Evolutionary conservation across 805 yeast genomes (phyloP).

Genomic region (Cyberlindnera veronae): DNA sequence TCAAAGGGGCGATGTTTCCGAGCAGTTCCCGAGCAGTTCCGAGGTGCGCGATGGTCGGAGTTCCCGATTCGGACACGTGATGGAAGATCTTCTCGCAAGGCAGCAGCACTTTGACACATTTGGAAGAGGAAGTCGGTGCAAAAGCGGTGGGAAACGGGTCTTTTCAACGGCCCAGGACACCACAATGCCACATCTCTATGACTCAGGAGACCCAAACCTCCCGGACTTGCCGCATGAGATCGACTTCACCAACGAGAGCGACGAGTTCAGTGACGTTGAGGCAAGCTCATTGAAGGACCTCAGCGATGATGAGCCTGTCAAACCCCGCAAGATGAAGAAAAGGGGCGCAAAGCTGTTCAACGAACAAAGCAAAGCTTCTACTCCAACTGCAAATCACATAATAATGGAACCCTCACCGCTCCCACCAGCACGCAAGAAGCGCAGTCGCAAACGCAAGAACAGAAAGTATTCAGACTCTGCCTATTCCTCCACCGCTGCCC

Average conservation of each 20-base stretch:
- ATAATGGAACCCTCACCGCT: conserved; percentile 1
- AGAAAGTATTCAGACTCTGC: conserved; percentile 35
- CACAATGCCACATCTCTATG: conserved; percentile 26
- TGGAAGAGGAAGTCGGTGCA: too few relatives aligned
- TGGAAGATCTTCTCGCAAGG: too few relatives aligned
- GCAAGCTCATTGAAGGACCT: neutral
- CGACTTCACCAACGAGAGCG: conserved; percentile 22
- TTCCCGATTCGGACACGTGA: too few relatives aligned
- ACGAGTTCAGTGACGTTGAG: conserved; percentile 22
- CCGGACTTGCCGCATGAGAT: conserved; percentile 36
- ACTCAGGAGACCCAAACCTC: conserved; percentile 39
- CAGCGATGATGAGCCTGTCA: conserved; percentile 1
- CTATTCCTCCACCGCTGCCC: conserved; percentile 32
- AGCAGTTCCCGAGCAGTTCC: too few relatives aligned
- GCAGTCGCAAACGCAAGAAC: conserved; percentile 11
- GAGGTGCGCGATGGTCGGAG: too few relatives aligned
- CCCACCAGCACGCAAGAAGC: too few relatives aligned
- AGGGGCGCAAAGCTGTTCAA: conserved; percentile 11
- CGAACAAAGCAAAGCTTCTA: neutral
- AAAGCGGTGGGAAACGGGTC: too few relatives aligned
- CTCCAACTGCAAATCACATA: neutral
- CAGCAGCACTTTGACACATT: too few relatives aligned
- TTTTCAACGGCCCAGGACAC: too few relatives aligned
- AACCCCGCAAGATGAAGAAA: conserved; percentile 1
- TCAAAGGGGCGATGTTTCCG: neutral